Conservation (phyloP, 768 basidiomycete genomes). For the Butyriboletus loyo region DNA sequence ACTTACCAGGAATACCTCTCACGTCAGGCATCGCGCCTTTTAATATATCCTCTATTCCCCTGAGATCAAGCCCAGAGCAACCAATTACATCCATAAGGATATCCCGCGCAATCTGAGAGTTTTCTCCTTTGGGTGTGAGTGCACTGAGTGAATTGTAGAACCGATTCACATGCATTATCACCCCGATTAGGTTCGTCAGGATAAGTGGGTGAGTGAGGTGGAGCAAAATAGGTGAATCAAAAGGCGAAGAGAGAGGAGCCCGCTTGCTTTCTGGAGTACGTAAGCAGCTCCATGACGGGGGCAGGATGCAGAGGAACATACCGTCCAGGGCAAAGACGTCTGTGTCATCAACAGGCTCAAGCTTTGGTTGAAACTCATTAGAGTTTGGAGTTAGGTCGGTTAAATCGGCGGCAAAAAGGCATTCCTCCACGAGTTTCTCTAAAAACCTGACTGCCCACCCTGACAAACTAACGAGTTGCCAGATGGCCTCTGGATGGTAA, state of each 20-base stretch:
- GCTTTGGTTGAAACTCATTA: slow-evolving; percentile 18
- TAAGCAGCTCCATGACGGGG: slow-evolving; percentile 40
- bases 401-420: slow-evolving; percentile 35
- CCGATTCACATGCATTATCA: slow-evolving; percentile 54
- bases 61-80: slow-evolving; percentile 62
- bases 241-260: slow-evolving; percentile 14
- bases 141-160: slow-evolving; percentile 53
- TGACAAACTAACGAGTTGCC: slow-evolving; percentile 66
- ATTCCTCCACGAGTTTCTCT: slow-evolving; percentile 59
- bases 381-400: slow-evolving; percentile 9
- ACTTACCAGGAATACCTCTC: slow-evolving; percentile 23
- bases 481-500: slow-evolving; percentile 53
- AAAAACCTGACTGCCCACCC: slow-evolving; percentile 61
- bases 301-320: slow-evolving; percentile 24
- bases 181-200: slow-evolving; percentile 47
- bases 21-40: slow-evolving; percentile 31
- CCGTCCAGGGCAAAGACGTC: slow-evolving; percentile 24
- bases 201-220: slow-evolving; percentile 62
- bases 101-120: slow-evolving; percentile 60
- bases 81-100: slow-evolving; percentile 61
- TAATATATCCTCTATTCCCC: slow-evolving; percentile 47
- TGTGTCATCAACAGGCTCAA: slow-evolving; percentile 27
- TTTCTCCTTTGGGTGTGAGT: slow-evolving; percentile 56
- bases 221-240: slow-evolving; percentile 46
- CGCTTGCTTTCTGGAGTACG: slow-evolving; percentile 25